These are phyloP conservation scores for Calophaca sinica DNA, from an alignment of 306 rosid species.

Conservation along the genomic window DNA sequence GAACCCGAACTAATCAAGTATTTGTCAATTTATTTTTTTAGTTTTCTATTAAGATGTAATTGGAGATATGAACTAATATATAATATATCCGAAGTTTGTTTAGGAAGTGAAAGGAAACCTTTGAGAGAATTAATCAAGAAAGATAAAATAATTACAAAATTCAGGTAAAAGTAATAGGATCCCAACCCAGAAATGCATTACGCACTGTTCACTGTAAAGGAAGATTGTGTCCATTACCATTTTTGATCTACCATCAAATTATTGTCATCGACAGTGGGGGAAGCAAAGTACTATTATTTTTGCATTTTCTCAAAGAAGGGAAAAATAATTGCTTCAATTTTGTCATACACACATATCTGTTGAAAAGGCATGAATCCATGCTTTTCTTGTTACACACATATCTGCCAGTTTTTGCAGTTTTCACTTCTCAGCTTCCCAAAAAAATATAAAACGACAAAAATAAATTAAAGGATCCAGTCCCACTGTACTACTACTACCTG, in stretches of 20 bases:
- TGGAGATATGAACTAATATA: too few relatives aligned
- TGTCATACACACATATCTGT: background rate
- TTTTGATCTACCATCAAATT: slow-evolving; percentile 32
- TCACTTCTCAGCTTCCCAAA: slow-evolving; percentile 11
- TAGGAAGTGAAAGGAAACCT: slow-evolving; percentile 16
- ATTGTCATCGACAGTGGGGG: slow-evolving; percentile 28
- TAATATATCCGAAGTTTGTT: background rate
- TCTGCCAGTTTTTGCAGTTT: slow-evolving; percentile 43
- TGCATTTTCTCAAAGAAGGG: slow-evolving; percentile 9
- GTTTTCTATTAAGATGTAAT: too few relatives aligned
- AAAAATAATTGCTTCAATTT: slow-evolving; percentile 24
- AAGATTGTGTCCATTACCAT: slow-evolving; percentile 21
- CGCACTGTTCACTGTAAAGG: background rate
- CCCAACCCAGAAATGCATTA: too few relatives aligned
- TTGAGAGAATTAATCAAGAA: background rate
- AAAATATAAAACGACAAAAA: slow-evolving; percentile 2
- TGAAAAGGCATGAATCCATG: slow-evolving; percentile 47
- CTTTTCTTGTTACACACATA: slow-evolving; percentile 37
- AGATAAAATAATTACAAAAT: background rate
- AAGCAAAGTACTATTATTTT: slow-evolving; percentile 43
- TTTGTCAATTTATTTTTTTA: too few relatives aligned
- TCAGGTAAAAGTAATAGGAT: slow-evolving; percentile 13
- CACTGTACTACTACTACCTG: background rate
- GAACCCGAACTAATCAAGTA: background rate
- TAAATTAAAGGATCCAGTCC: slow-evolving; percentile 37